Conservation (phyloP, 768 basidiomycete species). For the Tulasnella calospora region DNA sequence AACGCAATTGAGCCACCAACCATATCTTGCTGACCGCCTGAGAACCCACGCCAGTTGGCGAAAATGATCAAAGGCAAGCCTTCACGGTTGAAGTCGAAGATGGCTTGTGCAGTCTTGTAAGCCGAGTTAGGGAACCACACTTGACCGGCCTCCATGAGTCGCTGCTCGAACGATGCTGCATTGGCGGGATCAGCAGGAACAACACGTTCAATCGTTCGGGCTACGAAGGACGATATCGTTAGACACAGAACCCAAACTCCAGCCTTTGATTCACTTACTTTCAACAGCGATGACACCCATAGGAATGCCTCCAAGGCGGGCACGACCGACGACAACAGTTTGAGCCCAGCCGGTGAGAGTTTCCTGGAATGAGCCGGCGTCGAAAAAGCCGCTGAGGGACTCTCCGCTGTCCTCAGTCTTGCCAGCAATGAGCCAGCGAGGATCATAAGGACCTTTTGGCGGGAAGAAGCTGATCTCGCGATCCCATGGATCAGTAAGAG, state of each 20-base stretch:
- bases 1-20: constrained; percentile 32
- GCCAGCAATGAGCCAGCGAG: constrained; percentile 96
- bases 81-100: constrained; percentile 98
- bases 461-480: constrained; percentile 85
- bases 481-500: constrained; percentile 80
- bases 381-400: constrained; percentile 91
- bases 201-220: constrained; percentile 91
- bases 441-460: constrained; percentile 93
- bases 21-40: constrained; percentile 99
- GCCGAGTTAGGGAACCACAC: constrained; percentile 99
- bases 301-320: constrained; percentile 92
- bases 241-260: not conserved
- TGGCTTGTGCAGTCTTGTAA: constrained; percentile 98
- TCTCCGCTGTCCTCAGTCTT: constrained; percentile 76
- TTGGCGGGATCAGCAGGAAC: constrained; percentile 98
- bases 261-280: constrained; percentile 38
- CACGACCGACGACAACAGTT: constrained; percentile 95
- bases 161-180: constrained; percentile 91
- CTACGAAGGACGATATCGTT: constrained; percentile 26
- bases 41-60: constrained; percentile 99
- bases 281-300: constrained; percentile 98
- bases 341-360: constrained; percentile 99
- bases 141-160: constrained; percentile 99
- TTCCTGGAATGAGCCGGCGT: constrained; percentile 96
- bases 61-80: constrained; percentile 96